A percentile compares a stretch with the other conserved stretches of the same genome.
These are phyloP conservation scores for Ceratopteris richardii DNA, from an alignment of 75 land plant species.

Conservation along the genomic window DNA sequence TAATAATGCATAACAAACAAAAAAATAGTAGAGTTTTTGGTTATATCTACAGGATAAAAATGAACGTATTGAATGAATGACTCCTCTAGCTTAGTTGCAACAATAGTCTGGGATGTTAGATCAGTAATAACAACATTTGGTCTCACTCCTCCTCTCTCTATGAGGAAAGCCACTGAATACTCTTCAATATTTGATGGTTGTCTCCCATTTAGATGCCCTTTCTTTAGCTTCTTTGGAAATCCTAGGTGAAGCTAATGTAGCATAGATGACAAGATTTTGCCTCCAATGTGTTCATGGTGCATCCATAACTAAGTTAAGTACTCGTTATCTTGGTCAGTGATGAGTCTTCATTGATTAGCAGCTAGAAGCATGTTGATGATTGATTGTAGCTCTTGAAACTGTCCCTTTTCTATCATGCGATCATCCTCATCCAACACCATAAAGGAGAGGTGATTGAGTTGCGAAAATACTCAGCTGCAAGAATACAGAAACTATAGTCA, in stretches of 20 bases:
- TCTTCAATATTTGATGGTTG: constrained; percentile 18
- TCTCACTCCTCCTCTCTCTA: constrained; percentile 77
- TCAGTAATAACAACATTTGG: constrained; percentile 69
- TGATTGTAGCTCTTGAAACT: constrained; percentile 89
- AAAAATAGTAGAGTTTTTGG: not conserved
- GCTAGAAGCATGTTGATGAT: constrained; percentile 86
- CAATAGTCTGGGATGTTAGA: constrained; percentile 63
- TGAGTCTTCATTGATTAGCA: not conserved
- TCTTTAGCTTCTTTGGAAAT: constrained; percentile 80
- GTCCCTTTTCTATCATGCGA: constrained; percentile 94
- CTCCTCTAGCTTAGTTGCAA: constrained; percentile 79
- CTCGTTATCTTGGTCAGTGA: not conserved
- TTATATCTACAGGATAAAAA: no score
- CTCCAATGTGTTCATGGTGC: constrained; percentile 38
- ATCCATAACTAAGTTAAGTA: not conserved
- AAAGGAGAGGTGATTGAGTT: constrained; percentile 82
- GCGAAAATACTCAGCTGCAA: no score
- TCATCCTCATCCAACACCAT: constrained; percentile 99
- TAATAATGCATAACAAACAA: no score
- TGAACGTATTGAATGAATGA: constrained; percentile 81
- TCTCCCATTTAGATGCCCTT: constrained; percentile 31
- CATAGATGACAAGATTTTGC: constrained; percentile 93
- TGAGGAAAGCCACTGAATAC: constrained; percentile 68
- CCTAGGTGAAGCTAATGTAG: constrained; percentile 80
- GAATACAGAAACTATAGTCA: not conserved